Conservation (phyloP, 805 yeast species). For the Pichia insulana region DNA sequence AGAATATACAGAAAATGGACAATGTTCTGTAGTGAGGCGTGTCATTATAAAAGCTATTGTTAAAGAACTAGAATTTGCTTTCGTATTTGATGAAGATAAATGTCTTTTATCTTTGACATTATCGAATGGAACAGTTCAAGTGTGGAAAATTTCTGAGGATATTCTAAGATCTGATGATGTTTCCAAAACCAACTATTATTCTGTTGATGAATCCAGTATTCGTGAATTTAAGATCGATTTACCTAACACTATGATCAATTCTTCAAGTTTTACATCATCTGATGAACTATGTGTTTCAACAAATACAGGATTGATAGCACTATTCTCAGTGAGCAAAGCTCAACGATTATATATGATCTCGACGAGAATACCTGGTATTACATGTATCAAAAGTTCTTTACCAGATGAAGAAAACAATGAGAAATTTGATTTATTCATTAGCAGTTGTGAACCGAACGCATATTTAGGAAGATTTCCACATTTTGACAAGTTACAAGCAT, state of each 20-base stretch:
- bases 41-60: conserved; percentile 19
- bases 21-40: no score
- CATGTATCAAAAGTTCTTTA: conserved; percentile 9
- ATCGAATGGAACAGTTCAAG: conserved; percentile 21
- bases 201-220: conserved; percentile 2
- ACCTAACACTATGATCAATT: conserved; percentile 5
- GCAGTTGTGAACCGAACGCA: conserved; percentile 14
- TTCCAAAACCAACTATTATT: not conserved
- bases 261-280: conserved; percentile 25
- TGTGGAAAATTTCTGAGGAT: conserved; percentile 17
- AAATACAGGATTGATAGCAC: conserved; percentile 22
- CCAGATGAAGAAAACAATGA: not conserved
- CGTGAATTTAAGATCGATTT: conserved; percentile 15
- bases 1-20: conserved; percentile 9
- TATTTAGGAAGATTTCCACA: conserved; percentile 9
- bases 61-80: conserved; percentile 22
- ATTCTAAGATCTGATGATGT: conserved; percentile 8
- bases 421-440: conserved; percentile 13
- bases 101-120: conserved; percentile 20
- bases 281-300: conserved; percentile 20
- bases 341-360: conserved; percentile 20
- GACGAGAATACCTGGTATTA: conserved; percentile 17
- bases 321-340: conserved; percentile 15
- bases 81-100: conserved; percentile 5
- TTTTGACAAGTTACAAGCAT: not conserved